Percentiles rank a stretch among this genome's conserved stretches.
Conservation (phyloP, 345 rosid genomes). For the Leavenworthia alabamica region DNA sequence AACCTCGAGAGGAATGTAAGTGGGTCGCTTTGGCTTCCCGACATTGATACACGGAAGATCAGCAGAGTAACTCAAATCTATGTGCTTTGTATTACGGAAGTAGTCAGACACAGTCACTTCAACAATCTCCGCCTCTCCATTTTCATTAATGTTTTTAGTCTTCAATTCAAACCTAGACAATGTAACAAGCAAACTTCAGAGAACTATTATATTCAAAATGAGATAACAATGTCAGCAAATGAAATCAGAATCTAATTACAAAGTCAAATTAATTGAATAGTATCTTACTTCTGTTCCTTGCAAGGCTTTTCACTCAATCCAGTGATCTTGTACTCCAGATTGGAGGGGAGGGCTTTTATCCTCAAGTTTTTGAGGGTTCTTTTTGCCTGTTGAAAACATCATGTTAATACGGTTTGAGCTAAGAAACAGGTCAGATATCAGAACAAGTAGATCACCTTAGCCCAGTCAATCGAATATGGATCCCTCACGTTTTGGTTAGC, state of each 20-base stretch:
- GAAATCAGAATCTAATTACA: neutral
- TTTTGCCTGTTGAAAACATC: constrained; percentile 50
- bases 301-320: constrained; percentile 70
- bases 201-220: too few species aligned
- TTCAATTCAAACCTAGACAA: constrained; percentile 57
- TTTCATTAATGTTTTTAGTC: constrained; percentile 38
- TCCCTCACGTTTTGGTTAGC: constrained; percentile 63
- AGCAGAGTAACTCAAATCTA: constrained; percentile 50
- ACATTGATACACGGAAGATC: constrained; percentile 64
- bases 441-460: constrained; percentile 43
- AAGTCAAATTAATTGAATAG: neutral
- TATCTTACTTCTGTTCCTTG: constrained; percentile 43
- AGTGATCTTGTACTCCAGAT: constrained; percentile 78
- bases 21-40: constrained; percentile 71
- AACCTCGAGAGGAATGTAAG: constrained; percentile 57
- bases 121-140: constrained; percentile 39
- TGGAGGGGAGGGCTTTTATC: constrained; percentile 60
- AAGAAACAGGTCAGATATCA: neutral
- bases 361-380: constrained; percentile 62
- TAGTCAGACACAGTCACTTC: constrained; percentile 75
- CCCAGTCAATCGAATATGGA: constrained; percentile 60
- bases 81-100: constrained; percentile 47
- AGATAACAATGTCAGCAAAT: too few species aligned
- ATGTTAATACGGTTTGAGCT: neutral
- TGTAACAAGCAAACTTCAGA: neutral